Evolutionary conservation across 2,329 filamentous ascomycete species (phyloP), one percentile per base, ranked within the genome.

Genomic region (Lanzia echinophila): DNA sequence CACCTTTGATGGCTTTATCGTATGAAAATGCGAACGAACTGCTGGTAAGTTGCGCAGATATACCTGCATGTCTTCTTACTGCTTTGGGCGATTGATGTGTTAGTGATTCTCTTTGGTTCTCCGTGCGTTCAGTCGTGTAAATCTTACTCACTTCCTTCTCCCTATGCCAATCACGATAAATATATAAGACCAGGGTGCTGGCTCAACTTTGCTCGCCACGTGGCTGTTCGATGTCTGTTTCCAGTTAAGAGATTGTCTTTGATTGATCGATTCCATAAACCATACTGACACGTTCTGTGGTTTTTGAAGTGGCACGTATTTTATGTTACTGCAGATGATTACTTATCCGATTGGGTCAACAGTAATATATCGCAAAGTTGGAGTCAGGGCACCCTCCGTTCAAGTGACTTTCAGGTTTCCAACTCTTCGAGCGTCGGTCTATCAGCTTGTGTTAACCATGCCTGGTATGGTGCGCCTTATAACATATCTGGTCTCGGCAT

Each of bases 321-420:
- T n/a, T 47, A 47, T 24, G 32, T 47, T 12, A 47, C 45, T 8
- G 32, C 45, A 6, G 45, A 47, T 22, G 22, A 47, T 17, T 47
- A 38, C 20, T 17, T 36, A 20, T 47, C 45, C 32, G 45, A 47
- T 38, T 38, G 45, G 45, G 22, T 36, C 11, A 36, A 47, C 11
- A 47, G 45, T n/a, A 47, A 47, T 19, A 47, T 47, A 47, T 36
- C 32, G 2, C 32, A 47, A 47, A 28, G 45, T 13, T 47, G 45
- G 45, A 47, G 45, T n/a, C 45, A 47, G 34, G 45, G 32, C 17
- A 47, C 32, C 0, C 19, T 47, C n/a, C 44, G 44, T 19, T 47
- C 44, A 3, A 11, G 44, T 12, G 6, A 47, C 45, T 47, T 36
- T 22, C 32, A 47, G 5, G 45, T 47, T 11, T 47, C 45, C 32